Conservation (phyloP, 352 stramenopile species). For the Pythium plurisporium region DNA sequence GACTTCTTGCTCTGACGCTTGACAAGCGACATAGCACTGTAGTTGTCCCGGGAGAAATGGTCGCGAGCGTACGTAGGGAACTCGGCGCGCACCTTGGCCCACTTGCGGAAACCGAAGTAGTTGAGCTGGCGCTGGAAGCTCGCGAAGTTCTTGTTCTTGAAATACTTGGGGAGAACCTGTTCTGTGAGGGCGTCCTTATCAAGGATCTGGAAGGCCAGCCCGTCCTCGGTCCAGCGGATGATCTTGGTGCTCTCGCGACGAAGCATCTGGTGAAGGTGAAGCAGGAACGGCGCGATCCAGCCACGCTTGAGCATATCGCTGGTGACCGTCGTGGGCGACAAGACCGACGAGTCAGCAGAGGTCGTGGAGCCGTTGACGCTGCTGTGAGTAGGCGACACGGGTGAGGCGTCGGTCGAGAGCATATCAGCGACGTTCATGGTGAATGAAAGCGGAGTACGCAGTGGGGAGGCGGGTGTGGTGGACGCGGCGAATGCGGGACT, state of each 20-base stretch:
- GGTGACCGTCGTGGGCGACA: slow-evolving; percentile 19
- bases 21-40: slow-evolving; percentile 76
- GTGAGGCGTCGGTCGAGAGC: slow-evolving; percentile 17
- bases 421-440: slow-evolving; percentile 27
- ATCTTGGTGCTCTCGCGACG: slow-evolving; percentile 68
- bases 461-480: neutral
- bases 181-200: slow-evolving; percentile 85
- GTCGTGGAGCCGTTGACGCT: slow-evolving; percentile 32
- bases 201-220: slow-evolving; percentile 77
- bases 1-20: slow-evolving; percentile 87
- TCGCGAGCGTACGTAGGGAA: slow-evolving; percentile 77
- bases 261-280: slow-evolving; percentile 85
- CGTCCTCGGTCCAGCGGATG: slow-evolving; percentile 79
- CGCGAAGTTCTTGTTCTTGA: slow-evolving; percentile 96
- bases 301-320: slow-evolving; percentile 47
- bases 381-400: slow-evolving; percentile 28
- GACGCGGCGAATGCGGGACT: slow-evolving; percentile 18
- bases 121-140: slow-evolving; percentile 94
- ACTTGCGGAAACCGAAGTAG: slow-evolving; percentile 94
- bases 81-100: slow-evolving; percentile 72
- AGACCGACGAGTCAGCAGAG: slow-evolving; percentile 20
- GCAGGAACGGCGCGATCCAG: slow-evolving; percentile 82
- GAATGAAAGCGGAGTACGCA: neutral
- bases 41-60: slow-evolving; percentile 84
- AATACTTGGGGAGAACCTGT: slow-evolving; percentile 82